Base-by-base conservation (phyloP, 2,329 filamentous ascomycete species). In the Trichoderma brevicompactum region DNA sequence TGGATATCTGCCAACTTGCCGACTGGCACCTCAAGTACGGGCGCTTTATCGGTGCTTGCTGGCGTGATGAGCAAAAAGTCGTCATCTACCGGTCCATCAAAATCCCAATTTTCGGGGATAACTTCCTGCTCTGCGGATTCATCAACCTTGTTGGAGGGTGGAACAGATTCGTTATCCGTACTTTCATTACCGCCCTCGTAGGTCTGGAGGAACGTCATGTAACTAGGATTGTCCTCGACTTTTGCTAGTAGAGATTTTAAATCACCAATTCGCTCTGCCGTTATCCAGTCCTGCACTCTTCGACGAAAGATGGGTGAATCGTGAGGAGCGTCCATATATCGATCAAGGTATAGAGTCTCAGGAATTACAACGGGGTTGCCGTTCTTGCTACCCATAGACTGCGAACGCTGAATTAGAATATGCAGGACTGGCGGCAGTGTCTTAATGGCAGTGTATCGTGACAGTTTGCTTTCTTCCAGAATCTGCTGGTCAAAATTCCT, bases 401-500 rank as follows among this genome's bases (percentile, higher is more conserved):
- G 88, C 4, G 91, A 89, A 5, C 95, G 88, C 74, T 96, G 92
- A 38, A 99, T 92, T 69, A 93, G 91, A 50, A 99, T 88, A 72
- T 97, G 94, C 17, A 98, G 81, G 38, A 99, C 86, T 0, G 94
- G 93, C 0, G 95, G 93, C 10, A 94, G 80, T n/a, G 83, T 83
- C 68, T 86, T 86, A 63, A 96, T 91, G 1, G 91, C 89, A 7
- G 88, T 88, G 75, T 89, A 94, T 65, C 76, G 87, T 78, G 73
- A 86, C 72, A 73, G 80, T 74, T 86, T 85, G 66, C 87, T 87
- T 28, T 90, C 85, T 38, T 88, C 87, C 36, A 94, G 86, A 34
- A 88, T 85, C 71, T 95, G 89, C 53, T 89, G 86, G 71, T 96
- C 92, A 73, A 97, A 97, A 62, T 91, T 90, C 44, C 89, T 89